Evolutionary conservation across 1,284 basidiomycete species (phyloP).

Genomic region (Exobasidium cylindrosporum): DNA sequence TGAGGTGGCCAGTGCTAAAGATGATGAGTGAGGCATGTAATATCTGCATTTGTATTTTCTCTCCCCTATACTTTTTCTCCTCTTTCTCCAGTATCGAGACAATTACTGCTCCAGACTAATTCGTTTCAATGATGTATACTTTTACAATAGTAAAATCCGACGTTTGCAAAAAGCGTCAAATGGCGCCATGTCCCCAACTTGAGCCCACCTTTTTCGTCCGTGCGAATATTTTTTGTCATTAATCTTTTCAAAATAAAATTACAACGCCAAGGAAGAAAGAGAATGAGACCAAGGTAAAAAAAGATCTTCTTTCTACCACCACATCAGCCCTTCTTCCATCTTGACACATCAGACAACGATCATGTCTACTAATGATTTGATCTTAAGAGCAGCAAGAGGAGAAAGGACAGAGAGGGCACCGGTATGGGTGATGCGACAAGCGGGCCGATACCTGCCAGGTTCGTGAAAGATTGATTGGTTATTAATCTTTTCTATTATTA

Average conservation of each 20-base stretch:
- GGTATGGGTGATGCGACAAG: slow-evolving; percentile 99
- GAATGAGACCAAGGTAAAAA: too few species aligned
- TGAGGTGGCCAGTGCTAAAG: slow-evolving; percentile 31
- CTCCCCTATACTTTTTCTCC: neutral
- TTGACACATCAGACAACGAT: too few species aligned
- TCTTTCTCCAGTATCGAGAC: slow-evolving; percentile 2
- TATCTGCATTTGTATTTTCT: neutral
- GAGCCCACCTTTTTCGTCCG: too few species aligned
- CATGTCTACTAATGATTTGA: slow-evolving; percentile 74
- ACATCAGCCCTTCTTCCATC: too few species aligned
- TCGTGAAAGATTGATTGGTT: slow-evolving; percentile 54
- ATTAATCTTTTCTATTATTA: neutral
- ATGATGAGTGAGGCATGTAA: slow-evolving; percentile 14
- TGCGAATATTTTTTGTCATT: too few species aligned
- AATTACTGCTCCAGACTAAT: neutral
- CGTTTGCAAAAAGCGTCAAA: neutral
- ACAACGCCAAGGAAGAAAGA: too few species aligned
- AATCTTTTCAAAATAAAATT: too few species aligned
- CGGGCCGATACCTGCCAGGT: slow-evolving; percentile 93
- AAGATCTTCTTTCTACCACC: too few species aligned
- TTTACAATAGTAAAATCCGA: neutral
- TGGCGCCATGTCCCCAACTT: too few species aligned
- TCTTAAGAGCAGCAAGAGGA: slow-evolving; percentile 82
- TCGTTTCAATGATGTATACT: too few species aligned
- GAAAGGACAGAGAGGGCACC: slow-evolving; percentile 86